A percentile compares a stretch with the other conserved stretches of the same genome.
phyloP scores from a whole-genome alignment of 768 basidiomycete genomes.

The Gautieria morchelliformis region DNA sequence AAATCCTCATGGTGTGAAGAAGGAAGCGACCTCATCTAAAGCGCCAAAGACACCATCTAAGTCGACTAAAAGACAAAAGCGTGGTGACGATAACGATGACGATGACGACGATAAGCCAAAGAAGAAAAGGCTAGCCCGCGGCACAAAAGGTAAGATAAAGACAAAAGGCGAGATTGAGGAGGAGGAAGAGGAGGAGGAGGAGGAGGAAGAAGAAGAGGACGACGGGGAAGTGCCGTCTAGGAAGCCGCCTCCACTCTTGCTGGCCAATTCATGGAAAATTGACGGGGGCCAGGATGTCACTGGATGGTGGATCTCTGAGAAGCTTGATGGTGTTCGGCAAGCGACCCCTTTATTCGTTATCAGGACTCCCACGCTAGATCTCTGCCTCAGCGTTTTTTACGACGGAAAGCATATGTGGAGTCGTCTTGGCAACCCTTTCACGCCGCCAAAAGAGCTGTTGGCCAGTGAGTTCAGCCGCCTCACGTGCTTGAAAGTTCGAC shows the following conservation, averaged over 20 bases:
- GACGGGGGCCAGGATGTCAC: slow-evolving; percentile 44
- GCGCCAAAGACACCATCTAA: neutral
- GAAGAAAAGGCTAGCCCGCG: neutral
- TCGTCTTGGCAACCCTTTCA: slow-evolving; percentile 50
- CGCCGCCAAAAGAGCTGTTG: slow-evolving; percentile 47
- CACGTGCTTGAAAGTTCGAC: too few relatives aligned
- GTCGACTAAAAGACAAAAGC: slow-evolving; percentile 2
- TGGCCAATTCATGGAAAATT: slow-evolving; percentile 50
- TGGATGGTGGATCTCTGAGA: slow-evolving; percentile 56
- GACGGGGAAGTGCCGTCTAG: slow-evolving; percentile 15
- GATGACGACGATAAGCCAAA: slow-evolving; percentile 10
- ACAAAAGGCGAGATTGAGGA: slow-evolving; percentile 8
- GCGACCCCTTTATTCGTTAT: slow-evolving; percentile 9
- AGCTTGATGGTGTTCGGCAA: slow-evolving; percentile 53
- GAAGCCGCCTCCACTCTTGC: slow-evolving; percentile 34
- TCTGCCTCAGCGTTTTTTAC: slow-evolving; percentile 34
- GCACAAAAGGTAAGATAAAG: neutral
- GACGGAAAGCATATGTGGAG: slow-evolving; percentile 44
- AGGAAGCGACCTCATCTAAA: neutral
- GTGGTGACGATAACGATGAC: slow-evolving; percentile 4
- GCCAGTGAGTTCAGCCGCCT: slow-evolving; percentile 30
- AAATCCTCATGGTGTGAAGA: slow-evolving; percentile 14
- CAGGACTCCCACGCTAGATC: neutral
- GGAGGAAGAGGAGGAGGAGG: neutral
- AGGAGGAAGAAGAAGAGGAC: neutral